Conservation (phyloP, 495 filamentous ascomycete genomes). For the Beverwykella pulmonaria region DNA sequence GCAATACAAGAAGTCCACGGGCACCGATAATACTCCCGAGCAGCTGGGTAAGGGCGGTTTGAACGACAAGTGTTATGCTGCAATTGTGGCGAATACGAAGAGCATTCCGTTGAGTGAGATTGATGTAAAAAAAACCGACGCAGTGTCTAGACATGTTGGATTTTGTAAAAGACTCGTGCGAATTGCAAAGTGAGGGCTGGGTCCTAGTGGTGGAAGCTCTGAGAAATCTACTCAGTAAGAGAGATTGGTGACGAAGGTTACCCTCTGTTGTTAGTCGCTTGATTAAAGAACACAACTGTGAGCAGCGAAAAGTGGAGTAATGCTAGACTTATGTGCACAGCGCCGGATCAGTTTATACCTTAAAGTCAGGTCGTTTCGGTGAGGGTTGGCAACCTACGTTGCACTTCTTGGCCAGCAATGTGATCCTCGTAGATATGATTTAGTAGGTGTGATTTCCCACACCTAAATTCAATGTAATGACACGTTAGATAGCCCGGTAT, state of each 20-base stretch:
- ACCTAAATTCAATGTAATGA: background rate
- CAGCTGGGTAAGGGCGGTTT: conserved; percentile 4
- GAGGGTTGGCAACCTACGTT: background rate
- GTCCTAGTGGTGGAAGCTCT: background rate
- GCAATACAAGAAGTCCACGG: background rate
- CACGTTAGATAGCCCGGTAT: background rate
- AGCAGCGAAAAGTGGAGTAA: background rate
- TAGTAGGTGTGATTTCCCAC: background rate
- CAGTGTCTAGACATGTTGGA: background rate
- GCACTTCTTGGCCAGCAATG: background rate
- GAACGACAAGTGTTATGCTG: conserved; percentile 12
- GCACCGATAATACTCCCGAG: background rate
- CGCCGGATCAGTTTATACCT: background rate
- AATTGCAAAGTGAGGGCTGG: background rate
- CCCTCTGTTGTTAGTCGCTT: background rate
- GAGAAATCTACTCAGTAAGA: background rate
- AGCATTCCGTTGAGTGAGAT: background rate
- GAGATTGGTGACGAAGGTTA: background rate
- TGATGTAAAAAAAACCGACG: background rate
- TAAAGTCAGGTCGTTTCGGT: background rate
- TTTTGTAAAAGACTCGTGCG: background rate
- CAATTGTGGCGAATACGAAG: background rate
- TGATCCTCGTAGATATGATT: background rate
- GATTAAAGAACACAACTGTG: background rate
- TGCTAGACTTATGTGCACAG: background rate